Percentiles rank a stretch among this genome's conserved stretches.
Evolutionary conservation across 23 red algal species (phyloP).

Genomic region (Gracilaria domingensis): DNA sequence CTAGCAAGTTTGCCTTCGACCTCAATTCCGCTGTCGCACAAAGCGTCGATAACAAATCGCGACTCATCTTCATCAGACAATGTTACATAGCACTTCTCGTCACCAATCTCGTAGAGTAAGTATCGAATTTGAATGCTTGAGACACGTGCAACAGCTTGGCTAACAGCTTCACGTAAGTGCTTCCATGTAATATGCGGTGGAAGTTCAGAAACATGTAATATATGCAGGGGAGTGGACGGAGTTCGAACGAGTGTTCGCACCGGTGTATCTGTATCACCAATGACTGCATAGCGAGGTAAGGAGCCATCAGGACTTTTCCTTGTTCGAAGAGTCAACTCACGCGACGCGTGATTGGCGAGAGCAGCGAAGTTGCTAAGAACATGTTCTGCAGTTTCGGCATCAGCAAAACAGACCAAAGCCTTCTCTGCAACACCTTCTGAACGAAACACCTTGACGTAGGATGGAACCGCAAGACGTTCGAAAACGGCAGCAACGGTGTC

Average conservation of each 20-base stretch:
- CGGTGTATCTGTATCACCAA: not conserved
- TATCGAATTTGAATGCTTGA: constrained; percentile 17
- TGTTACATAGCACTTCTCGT: constrained; percentile 23
- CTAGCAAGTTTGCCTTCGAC: constrained; percentile 2
- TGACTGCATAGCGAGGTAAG: constrained; percentile 4
- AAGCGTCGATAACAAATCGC: not conserved
- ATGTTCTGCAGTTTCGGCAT: constrained; percentile 6
- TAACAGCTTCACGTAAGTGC: constrained; percentile 3
- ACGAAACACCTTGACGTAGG: constrained; percentile 48
- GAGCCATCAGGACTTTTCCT: not conserved
- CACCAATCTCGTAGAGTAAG: constrained; percentile 32
- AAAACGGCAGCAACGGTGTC: constrained; percentile 33
- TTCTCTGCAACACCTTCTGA: not conserved
- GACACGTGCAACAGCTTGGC: not conserved
- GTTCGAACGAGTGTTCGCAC: not conserved
- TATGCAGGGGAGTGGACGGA: not conserved
- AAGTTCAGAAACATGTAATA: constrained; percentile 26
- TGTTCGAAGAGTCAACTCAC: not conserved
- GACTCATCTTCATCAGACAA: not conserved
- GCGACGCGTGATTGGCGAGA: not conserved
- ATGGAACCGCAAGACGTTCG: constrained; percentile 1
- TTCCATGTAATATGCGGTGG: constrained; percentile 23
- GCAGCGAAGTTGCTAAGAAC: constrained; percentile 30
- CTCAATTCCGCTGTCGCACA: constrained; percentile 26
- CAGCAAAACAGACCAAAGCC: constrained; percentile 24